Base-by-base conservation (phyloP, 2,329 filamentous ascomycete species). In the Talaromyces sp. region DNA sequence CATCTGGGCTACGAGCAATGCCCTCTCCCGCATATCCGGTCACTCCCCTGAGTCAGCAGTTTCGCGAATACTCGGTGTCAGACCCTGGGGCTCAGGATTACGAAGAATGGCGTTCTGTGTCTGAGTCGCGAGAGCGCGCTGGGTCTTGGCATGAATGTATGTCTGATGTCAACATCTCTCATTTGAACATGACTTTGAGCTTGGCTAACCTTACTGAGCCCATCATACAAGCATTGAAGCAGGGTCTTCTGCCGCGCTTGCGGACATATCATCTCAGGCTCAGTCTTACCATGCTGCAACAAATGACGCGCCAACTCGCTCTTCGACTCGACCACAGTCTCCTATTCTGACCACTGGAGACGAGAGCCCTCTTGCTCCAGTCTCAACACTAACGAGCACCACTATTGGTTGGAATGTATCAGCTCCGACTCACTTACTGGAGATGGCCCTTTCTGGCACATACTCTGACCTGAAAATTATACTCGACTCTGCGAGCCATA, bases 401-500 rank as follows among this genome's bases (percentile, higher is more conserved):
- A 39, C 35, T n/a, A 9, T 43, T 9, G 56, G 37, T 41, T 35
- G 35, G 10, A 19, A 37, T 6, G 16, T 10, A 8, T 11, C 56
- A n/a, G 3, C 14, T 27, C 22, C 56, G 7, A 24, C 37, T 59
- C 61, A 64, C 57, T 48, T 74, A 22, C 59, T 73, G 0, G 27
- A 47, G 5, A 31, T 67, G 13, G 67, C 69, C 37, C 67, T 67
- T 24, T 64, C 59, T 1, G 64, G 64, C 3, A 60, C 68, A 24
- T 67, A 67, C 24, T 67, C 68, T 7, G 73, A 75, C 64, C 66
- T 63, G 19, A 56, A 58, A 2, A 63, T 76, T 22, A 65, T 62
- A 5, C 59, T 75, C n/a, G 65, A 67, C 13, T 73, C 70, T 1
- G 50, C 47, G 8, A 62, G 64, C 1, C 64, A 68, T n/a, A 37